These are phyloP conservation scores for Phytomonas francai DNA, from an alignment of 208 protist species.

Conservation along the genomic window DNA sequence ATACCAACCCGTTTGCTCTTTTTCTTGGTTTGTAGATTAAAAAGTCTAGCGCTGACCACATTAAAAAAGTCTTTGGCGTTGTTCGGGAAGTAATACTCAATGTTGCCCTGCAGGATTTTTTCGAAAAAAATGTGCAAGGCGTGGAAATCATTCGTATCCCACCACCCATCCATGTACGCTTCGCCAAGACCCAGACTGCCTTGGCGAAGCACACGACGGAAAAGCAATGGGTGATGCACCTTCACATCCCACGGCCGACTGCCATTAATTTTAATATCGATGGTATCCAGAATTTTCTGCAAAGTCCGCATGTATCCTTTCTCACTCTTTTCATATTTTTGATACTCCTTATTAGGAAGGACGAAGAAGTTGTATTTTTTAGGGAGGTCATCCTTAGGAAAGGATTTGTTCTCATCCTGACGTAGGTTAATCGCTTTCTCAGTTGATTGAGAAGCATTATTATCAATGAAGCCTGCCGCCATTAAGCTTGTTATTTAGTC, in stretches of 20 bases:
- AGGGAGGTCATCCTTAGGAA: conserved; percentile 2
- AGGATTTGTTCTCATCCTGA: not conserved
- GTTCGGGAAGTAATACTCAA: conserved; percentile 62
- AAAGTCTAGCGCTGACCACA: conserved; percentile 32
- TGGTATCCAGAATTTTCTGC: conserved; percentile 33
- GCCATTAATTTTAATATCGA: conserved; percentile 31
- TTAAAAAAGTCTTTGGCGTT: conserved; percentile 44
- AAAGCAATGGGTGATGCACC: conserved; percentile 36
- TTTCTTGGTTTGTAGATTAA: conserved; percentile 43
- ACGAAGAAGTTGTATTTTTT: conserved; percentile 31
- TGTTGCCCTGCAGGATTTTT: conserved; percentile 20
- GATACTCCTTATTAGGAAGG: conserved; percentile 17
- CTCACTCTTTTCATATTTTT: conserved; percentile 20
- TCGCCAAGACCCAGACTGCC: conserved; percentile 46
- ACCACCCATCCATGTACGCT: conserved; percentile 57
- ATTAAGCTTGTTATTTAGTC: too few relatives aligned
- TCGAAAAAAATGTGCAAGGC: conserved; percentile 38
- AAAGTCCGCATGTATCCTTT: conserved; percentile 21
- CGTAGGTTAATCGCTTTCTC: not conserved
- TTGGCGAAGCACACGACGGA: conserved; percentile 33
- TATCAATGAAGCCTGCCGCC: too few relatives aligned
- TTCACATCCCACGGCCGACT: conserved; percentile 32
- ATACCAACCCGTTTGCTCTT: conserved; percentile 45
- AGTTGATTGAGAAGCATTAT: too few relatives aligned
- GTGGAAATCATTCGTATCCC: conserved; percentile 49